A percentile compares a stretch with the other conserved stretches of the same genome.
Evolutionary conservation across 1,139 yeast species (phyloP).

Genomic region (Saccharomyces hybrid): DNA sequence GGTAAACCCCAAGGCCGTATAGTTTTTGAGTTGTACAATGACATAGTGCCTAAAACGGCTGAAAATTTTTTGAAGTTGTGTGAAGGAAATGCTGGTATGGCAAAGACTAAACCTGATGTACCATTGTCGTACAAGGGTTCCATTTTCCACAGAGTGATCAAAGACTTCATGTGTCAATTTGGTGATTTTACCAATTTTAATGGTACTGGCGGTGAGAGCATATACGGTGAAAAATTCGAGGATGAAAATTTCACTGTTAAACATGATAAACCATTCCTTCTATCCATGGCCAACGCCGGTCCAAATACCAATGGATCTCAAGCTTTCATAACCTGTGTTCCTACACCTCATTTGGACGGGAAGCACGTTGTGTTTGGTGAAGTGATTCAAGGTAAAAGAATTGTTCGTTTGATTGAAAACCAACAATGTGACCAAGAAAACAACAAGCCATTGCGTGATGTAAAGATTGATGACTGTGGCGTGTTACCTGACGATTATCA

Average conservation of each 20-base stretch:
- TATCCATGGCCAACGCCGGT: constrained; percentile 96
- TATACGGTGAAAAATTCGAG: constrained; percentile 90
- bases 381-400: constrained; percentile 72
- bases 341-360: constrained; percentile 80
- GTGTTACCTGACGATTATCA: constrained; percentile 54
- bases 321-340: constrained; percentile 81
- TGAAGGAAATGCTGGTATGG: constrained; percentile 79
- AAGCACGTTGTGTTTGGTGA: constrained; percentile 96
- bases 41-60: constrained; percentile 84
- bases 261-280: constrained; percentile 78
- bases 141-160: constrained; percentile 85
- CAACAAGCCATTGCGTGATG: constrained; percentile 59
- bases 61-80: constrained; percentile 88
- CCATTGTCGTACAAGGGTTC: constrained; percentile 73
- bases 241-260: constrained; percentile 76
- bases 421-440: constrained; percentile 48
- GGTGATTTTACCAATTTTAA: constrained; percentile 89
- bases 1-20: constrained; percentile 61
- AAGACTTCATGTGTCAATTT: constrained; percentile 89
- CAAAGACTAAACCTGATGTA: constrained; percentile 45
- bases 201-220: constrained; percentile 93
- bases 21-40: constrained; percentile 67
- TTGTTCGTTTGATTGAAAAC: constrained; percentile 72
- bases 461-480: constrained; percentile 74
- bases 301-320: constrained; percentile 95